These are phyloP conservation scores for Aspergillus sojae DNA, from an alignment of 2,329 filamentous ascomycete species.

Conservation along the genomic window DNA sequence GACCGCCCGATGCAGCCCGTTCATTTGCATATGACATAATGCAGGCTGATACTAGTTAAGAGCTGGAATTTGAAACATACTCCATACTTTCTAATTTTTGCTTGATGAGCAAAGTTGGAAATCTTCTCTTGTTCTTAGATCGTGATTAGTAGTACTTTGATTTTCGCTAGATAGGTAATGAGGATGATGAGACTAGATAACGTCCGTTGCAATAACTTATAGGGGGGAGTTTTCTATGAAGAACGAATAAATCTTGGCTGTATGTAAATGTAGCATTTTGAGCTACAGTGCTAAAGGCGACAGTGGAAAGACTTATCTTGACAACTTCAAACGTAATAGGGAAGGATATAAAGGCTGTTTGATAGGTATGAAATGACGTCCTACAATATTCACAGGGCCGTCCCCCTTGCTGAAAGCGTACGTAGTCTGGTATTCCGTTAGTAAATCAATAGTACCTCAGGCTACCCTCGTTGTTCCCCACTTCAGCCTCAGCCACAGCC, in stretches of 20 bases:
- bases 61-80: not conserved
- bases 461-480: not conserved
- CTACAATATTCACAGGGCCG: not conserved
- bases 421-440: not conserved
- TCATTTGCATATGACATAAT: not conserved
- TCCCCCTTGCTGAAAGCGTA: not conserved
- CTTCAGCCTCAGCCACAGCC: constrained; percentile 6
- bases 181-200: too few relatives aligned
- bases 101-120: not conserved
- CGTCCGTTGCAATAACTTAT: too few relatives aligned
- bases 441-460: not conserved
- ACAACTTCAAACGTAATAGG: too few relatives aligned
- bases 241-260: too few relatives aligned
- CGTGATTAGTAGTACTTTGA: not conserved
- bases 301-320: too few relatives aligned
- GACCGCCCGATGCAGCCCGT: not conserved
- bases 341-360: too few relatives aligned
- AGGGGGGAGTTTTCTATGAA: too few relatives aligned
- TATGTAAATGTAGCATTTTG: too few relatives aligned
- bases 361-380: too few relatives aligned
- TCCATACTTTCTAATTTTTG: not conserved
- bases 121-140: too few relatives aligned
- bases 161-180: not conserved
- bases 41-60: not conserved
- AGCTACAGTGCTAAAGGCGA: too few relatives aligned